Evolutionary conservation across 331 rosid genomes (phyloP).

Genomic region (Prunus yedoensis): DNA sequence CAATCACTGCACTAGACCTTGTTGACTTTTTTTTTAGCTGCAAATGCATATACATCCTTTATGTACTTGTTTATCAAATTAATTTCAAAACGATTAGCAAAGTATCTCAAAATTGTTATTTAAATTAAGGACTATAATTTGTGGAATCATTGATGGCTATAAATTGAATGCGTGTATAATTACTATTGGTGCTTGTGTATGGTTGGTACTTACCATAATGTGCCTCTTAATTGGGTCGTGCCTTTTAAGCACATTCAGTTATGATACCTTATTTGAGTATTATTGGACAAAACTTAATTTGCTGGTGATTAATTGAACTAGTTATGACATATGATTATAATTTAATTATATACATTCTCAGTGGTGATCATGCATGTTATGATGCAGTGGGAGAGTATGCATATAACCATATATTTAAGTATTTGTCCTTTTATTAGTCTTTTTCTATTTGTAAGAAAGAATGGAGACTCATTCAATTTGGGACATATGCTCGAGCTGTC

Average conservation of each 20-base stretch:
- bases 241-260: background rate
- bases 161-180: background rate
- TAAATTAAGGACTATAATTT: no score
- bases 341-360: background rate
- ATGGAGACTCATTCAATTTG: conserved; percentile 22
- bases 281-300: conserved; percentile 3
- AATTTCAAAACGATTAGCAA: no score
- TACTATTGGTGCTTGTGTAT: background rate
- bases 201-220: background rate
- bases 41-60: no score
- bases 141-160: background rate
- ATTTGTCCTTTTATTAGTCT: conserved; percentile 29
- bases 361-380: background rate
- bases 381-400: background rate
- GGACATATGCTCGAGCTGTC: conserved; percentile 36
- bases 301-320: background rate
- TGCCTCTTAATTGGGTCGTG: background rate
- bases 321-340: background rate
- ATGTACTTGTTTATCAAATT: no score
- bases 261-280: conserved; percentile 21
- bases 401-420: background rate
- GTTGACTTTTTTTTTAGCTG: no score
- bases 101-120: no score
- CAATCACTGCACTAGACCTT: no score
- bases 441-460: conserved; percentile 17